Conservation (phyloP, 2,329 filamentous ascomycete species). For the Pseudogymnoascus sp. region DNA sequence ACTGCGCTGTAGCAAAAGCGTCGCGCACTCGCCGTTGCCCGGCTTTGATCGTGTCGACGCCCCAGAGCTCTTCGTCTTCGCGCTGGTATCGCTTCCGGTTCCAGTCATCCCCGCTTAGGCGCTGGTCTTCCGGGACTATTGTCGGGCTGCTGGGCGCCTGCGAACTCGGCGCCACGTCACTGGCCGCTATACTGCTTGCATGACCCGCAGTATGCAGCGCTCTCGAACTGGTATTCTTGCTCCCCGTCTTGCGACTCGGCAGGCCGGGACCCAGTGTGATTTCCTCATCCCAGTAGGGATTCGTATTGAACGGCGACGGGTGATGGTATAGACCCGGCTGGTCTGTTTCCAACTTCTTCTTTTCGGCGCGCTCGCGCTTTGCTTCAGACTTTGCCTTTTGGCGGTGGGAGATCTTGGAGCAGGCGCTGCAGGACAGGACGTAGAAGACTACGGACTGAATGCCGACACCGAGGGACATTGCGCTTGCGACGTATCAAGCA, state of each 20-base stretch:
- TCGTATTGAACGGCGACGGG: conserved; percentile 75
- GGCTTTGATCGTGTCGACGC: conserved; percentile 35
- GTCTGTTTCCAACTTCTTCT: conserved; percentile 56
- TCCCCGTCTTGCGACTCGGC: conserved; percentile 38
- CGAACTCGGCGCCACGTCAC: conserved; percentile 26
- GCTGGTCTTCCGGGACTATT: conserved; percentile 38
- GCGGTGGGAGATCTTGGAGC: conserved; percentile 61
- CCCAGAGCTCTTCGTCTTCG: conserved; percentile 84
- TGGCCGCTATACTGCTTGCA: conserved; percentile 43
- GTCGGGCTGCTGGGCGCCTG: conserved; percentile 37
- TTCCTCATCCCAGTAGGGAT: conserved; percentile 82
- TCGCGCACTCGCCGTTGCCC: conserved; percentile 43
- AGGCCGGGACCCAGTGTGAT: conserved; percentile 73
- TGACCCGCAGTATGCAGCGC: conserved; percentile 51
- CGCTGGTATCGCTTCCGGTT: conserved; percentile 74
- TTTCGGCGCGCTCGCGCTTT: conserved; percentile 57
- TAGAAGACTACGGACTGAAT: conserved; percentile 74
- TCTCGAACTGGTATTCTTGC: conserved; percentile 52
- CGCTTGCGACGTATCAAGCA: neutral
- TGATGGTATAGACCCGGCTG: conserved; percentile 71
- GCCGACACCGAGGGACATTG: conserved; percentile 49
- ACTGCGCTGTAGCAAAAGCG: conserved; percentile 26
- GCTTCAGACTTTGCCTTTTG: conserved; percentile 65
- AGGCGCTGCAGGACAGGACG: conserved; percentile 70
- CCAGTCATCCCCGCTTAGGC: conserved; percentile 52